These are phyloP conservation scores for Lactarius hatsudake DNA, from an alignment of 768 basidiomycete species.

Conservation along the genomic window DNA sequence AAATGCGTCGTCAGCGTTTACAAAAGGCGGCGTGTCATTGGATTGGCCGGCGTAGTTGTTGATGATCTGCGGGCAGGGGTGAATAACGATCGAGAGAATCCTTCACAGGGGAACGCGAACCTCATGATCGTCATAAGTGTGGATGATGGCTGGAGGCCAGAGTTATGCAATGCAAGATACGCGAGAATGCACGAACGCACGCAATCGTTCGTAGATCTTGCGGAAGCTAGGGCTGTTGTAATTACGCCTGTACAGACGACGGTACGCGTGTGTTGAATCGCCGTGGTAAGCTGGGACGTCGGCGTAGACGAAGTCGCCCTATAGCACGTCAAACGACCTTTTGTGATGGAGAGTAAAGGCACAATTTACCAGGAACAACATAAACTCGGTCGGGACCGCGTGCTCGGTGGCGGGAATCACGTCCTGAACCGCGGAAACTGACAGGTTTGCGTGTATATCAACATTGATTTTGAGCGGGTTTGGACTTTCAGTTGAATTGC, in stretches of 20 bases:
- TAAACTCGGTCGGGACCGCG: constrained; percentile 47
- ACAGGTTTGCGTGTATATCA: neutral
- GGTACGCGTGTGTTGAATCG: constrained; percentile 55
- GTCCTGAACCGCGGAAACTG: constrained; percentile 19
- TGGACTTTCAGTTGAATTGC: constrained; percentile 13
- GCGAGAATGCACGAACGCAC: constrained; percentile 41
- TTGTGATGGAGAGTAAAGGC: neutral
- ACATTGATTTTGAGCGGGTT: neutral
- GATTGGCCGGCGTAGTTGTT: constrained; percentile 65
- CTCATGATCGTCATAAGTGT: constrained; percentile 75
- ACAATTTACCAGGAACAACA: constrained; percentile 51
- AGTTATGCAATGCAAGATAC: constrained; percentile 1
- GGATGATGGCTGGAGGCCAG: constrained; percentile 52
- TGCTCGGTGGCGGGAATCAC: constrained; percentile 3
- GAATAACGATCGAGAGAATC: neutral
- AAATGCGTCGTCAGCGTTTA: constrained; percentile 60
- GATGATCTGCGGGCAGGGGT: constrained; percentile 43
- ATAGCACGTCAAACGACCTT: neutral
- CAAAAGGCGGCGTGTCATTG: constrained; percentile 53
- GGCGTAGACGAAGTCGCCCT: constrained; percentile 73
- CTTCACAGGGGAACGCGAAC: constrained; percentile 30
- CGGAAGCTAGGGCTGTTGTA: constrained; percentile 64
- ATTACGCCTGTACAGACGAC: constrained; percentile 63
- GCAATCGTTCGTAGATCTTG: constrained; percentile 65
- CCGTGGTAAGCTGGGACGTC: constrained; percentile 67